Evolutionary conservation across 1,139 yeast species (phyloP), one percentile per base, ranked within the genome.

Genomic region (Geotrichum klebahnii): DNA sequence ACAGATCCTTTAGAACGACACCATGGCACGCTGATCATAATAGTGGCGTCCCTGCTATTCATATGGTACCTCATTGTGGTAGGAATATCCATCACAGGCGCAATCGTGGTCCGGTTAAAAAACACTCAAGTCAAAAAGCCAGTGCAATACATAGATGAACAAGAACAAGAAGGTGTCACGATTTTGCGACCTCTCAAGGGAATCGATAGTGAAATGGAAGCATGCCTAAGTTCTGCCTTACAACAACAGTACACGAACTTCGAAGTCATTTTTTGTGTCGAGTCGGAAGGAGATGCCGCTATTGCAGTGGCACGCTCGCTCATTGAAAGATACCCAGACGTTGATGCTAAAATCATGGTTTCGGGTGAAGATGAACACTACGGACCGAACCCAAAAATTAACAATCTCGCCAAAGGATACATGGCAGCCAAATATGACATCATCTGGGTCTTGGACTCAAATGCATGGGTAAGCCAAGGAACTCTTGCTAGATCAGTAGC

Each of bases 351-450:
- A 50, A 70, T 88, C 4, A 64, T 87, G 53, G 66, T 84, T 1
- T 35, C 46, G 16, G 22, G 40, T 6, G 44, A 34, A 12, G 67
- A 69, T 34, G 69, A 66, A 34, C 65, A 66, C 58, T 83, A 72
- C 60, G 96, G 96, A 0, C 95, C 95, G 2, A 88, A 88, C 61
- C 97, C 97, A 9, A 88, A 88, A 66, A 86, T 88, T 51, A 87
- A 87, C 67, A 88, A 88, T 65, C 71, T 88, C 44, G 80, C 90
- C 17, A 85, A 85, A 64, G 96, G 95, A 2, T 86, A 83, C 62
- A 64, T 70, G 40, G 67, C 67, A 1, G 90, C 95, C 12, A 78
- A 79, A 59, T 72, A 79, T 65, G 96, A 88, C 62, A 76, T 84
- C 29, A 60, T 88, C 12, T 88, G 97, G 96, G 79, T 87, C n/a